Evolutionary conservation across 2,329 filamentous ascomycete species (phyloP).

Genomic region (Colletotrichum chlorophyti): DNA sequence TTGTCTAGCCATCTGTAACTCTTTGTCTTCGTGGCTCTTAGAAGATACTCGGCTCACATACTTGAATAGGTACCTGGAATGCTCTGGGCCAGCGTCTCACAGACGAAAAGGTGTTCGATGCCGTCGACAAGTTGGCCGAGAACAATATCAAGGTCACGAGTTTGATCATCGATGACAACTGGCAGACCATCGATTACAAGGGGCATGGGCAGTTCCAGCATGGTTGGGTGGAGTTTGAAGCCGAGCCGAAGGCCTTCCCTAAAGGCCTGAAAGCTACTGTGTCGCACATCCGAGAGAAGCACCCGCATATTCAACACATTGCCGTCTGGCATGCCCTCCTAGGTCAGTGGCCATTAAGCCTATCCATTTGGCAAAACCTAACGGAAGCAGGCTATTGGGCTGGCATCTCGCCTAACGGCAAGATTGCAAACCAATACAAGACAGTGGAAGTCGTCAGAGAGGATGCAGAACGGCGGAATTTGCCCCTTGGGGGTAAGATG

Average conservation of each 20-base stretch:
- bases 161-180: slow-evolving; percentile 96
- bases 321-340: slow-evolving; percentile 93
- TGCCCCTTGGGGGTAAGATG: slow-evolving; percentile 68
- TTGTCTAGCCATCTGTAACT: background rate
- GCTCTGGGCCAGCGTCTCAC: slow-evolving; percentile 83
- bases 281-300: slow-evolving; percentile 69
- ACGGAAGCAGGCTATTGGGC: slow-evolving; percentile 78
- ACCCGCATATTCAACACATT: slow-evolving; percentile 80
- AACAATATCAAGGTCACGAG: slow-evolving; percentile 80
- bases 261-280: slow-evolving; percentile 77
- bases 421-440: slow-evolving; percentile 80
- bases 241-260: slow-evolving; percentile 80
- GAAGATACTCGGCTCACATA: slow-evolving; percentile 8
- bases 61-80: slow-evolving; percentile 80
- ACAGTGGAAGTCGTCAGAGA: slow-evolving; percentile 67
- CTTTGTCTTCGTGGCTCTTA: background rate
- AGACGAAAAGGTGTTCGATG: slow-evolving; percentile 78
- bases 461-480: slow-evolving; percentile 51
- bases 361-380: slow-evolving; percentile 31
- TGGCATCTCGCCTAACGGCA: slow-evolving; percentile 77
- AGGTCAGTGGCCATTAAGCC: slow-evolving; percentile 34
- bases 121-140: slow-evolving; percentile 73
- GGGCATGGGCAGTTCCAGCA: slow-evolving; percentile 61
- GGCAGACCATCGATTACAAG: slow-evolving; percentile 75
- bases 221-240: slow-evolving; percentile 86